Percentiles rank a stretch among this genome's conserved stretches.
Evolutionary conservation across 768 basidiomycete genomes (phyloP).

Genomic region (Naganishia randhawae): DNA sequence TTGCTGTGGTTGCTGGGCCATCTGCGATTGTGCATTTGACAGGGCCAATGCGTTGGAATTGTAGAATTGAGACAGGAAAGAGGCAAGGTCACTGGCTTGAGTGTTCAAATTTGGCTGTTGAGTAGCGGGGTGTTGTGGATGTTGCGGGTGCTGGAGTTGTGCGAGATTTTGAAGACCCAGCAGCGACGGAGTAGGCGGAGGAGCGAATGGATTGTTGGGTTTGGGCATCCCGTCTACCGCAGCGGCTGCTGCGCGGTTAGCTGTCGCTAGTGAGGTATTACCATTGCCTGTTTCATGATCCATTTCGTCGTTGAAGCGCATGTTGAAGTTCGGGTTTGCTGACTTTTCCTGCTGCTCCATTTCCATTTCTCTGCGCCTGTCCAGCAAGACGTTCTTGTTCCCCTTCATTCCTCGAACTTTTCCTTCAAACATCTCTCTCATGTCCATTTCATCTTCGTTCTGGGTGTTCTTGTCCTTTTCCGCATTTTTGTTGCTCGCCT

Average conservation of each 20-base stretch:
- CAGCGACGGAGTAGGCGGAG: constrained; percentile 3
- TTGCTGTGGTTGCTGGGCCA: neutral
- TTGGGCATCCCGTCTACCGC: neutral
- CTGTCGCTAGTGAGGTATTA: neutral
- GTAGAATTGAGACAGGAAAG: constrained; percentile 17
- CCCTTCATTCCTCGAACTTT: constrained; percentile 20
- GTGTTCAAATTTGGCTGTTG: neutral
- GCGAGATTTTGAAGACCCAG: neutral
- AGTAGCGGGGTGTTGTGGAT: too few relatives aligned
- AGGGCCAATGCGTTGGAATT: neutral
- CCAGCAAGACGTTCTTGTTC: constrained; percentile 23
- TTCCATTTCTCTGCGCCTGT: constrained; percentile 18
- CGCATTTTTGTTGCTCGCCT: neutral
- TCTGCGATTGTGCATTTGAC: neutral
- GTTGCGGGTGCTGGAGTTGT: constrained; percentile 1
- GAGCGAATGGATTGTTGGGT: neutral
- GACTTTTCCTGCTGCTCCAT: constrained; percentile 20
- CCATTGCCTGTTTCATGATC: neutral
- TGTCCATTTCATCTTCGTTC: constrained; percentile 25
- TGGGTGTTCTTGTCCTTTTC: constrained; percentile 16
- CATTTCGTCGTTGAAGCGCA: neutral
- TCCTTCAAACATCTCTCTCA: constrained; percentile 22
- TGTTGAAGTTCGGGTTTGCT: neutral
- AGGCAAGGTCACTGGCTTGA: constrained; percentile 9
- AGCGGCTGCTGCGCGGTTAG: constrained; percentile 5